Base-by-base conservation (phyloP, 2,329 filamentous ascomycete species). In the Fusarium dlaminii region DNA sequence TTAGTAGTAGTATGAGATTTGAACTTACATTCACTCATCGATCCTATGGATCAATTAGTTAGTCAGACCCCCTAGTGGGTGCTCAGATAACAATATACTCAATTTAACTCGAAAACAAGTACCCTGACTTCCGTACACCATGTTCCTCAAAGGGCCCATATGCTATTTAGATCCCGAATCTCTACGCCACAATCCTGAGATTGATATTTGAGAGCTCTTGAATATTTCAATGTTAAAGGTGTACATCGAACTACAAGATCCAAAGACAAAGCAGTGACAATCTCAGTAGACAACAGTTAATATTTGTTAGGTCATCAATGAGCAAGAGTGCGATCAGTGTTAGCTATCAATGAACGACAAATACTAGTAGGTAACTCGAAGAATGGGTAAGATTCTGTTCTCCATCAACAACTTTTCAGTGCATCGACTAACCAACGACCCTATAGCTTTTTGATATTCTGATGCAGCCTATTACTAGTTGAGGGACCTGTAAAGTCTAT, bases 401-500 rank as follows among this genome's bases (percentile, higher is more conserved):
- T 11, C 5, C 3, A 6, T 2, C 3, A 27, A 6, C 13, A 8
- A 2, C 4, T 8, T 9, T 0, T 12, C 7, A 7, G 5, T 0
- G 0, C 10, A 7, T 54, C 9, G 0, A 3, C 18, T 54, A 22
- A 36, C 3, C 9, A 22, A 15, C 7, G 0, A 7, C 10, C 7
- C 1, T 7, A 9, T 5, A 37, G 49, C 49, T 54, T 22, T 54
- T 37, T 0, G 27, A 54, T 27, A 54, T 54, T 15, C 10, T 54
- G 24, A 54, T 54, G 49, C 49, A 37, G 10, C 49, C 49, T 9
- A 37, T 54, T 9, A 54, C 32, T 15, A 24, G 49, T 5, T 37
- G 7, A 54, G 7, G 0, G 0, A 8, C 3, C 0, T 27, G 3
- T 15, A 1, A 0, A 27, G 3, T 51, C 4, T 1, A 22, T 6